phyloP scores from a whole-genome alignment of 2,329 filamentous ascomycete species.

The Trichoderma aggressivum region DNA sequence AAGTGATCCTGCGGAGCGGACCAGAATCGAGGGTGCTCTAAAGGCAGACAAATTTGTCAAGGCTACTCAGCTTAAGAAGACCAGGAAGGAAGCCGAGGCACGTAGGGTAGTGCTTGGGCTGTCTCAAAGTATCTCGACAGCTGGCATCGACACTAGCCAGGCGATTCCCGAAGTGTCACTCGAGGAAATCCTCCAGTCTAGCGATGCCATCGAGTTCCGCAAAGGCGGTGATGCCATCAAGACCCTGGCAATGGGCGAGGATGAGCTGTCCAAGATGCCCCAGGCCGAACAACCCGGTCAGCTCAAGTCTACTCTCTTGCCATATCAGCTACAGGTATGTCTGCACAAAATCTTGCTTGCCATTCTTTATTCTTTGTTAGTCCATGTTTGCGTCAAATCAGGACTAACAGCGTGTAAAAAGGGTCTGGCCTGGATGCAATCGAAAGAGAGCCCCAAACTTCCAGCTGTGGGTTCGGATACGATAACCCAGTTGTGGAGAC shows the following conservation, averaged over 20 bases:
- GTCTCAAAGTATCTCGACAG: constrained; percentile 39
- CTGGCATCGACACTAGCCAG: constrained; percentile 30
- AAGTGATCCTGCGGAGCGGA: constrained; percentile 48
- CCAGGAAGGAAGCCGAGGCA: constrained; percentile 51
- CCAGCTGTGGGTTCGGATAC: constrained; percentile 58
- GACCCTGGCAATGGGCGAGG: constrained; percentile 67
- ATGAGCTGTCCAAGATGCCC: constrained; percentile 66
- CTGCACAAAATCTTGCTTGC: neutral
- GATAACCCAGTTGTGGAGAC: constrained; percentile 74
- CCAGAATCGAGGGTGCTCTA: constrained; percentile 58
- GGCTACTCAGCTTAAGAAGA: constrained; percentile 53
- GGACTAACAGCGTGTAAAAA: constrained; percentile 36
- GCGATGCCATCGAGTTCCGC: constrained; percentile 65
- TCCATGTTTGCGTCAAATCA: neutral
- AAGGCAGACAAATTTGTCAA: constrained; percentile 62
- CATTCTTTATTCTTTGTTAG: neutral
- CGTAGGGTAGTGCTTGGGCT: constrained; percentile 43
- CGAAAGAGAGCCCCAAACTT: constrained; percentile 68
- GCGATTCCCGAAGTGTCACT: constrained; percentile 45
- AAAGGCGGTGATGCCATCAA: constrained; percentile 64
- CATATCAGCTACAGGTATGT: constrained; percentile 67
- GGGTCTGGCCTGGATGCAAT: constrained; percentile 76
- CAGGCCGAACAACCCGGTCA: constrained; percentile 64
- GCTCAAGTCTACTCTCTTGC: constrained; percentile 66
- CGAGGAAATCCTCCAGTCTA: constrained; percentile 62